phyloP scores from a whole-genome alignment of 2,329 filamentous ascomycete genomes.

The Talaromyces marneffei region DNA sequence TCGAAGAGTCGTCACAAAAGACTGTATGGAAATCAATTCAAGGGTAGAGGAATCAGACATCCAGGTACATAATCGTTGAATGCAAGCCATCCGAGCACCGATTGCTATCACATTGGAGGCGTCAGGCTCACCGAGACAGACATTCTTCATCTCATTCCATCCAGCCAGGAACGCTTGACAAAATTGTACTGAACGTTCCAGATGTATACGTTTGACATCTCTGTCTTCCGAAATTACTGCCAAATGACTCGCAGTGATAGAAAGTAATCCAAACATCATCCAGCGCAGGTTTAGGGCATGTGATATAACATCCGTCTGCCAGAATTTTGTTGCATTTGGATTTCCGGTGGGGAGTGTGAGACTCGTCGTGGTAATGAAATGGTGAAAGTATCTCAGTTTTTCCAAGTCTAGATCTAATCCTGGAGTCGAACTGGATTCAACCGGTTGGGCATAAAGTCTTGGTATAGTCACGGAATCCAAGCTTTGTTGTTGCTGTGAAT shows the following conservation, averaged over 20 bases:
- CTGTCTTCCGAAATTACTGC: background rate
- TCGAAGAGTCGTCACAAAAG: background rate
- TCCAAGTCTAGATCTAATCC: background rate
- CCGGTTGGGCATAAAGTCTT: background rate
- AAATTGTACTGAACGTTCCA: background rate
- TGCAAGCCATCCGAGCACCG: background rate
- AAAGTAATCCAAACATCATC: conserved; percentile 5
- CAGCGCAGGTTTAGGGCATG: background rate
- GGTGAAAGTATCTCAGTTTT: conserved; percentile 5
- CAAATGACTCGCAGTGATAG: conserved; percentile 6
- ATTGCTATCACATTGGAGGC: background rate
- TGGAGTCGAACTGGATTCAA: background rate
- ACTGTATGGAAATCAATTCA: background rate
- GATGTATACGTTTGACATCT: background rate
- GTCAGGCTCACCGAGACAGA: background rate
- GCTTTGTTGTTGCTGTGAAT: background rate
- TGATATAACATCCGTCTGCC: conserved; percentile 2
- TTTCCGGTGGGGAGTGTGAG: background rate
- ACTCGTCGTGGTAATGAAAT: conserved; percentile 3
- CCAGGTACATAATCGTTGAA: background rate
- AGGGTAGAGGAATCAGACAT: background rate
- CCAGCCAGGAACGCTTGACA: background rate
- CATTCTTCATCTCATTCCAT: background rate
- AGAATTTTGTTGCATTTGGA: background rate
- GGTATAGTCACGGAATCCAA: background rate